Evolutionary conservation across 2,329 filamentous ascomycete genomes (phyloP).

Genomic region (Xylaria sp.): DNA sequence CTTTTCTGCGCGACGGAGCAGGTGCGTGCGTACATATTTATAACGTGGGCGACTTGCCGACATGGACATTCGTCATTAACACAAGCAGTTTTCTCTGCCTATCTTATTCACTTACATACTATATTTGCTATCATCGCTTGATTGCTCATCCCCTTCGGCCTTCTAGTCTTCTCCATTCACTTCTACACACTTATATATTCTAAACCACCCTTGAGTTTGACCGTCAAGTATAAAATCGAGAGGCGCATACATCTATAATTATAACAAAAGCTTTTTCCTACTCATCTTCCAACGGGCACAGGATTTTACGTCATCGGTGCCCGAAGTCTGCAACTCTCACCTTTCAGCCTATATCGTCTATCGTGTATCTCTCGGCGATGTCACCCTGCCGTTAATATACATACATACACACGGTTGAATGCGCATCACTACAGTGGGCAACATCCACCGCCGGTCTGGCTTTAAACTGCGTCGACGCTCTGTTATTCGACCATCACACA

Average conservation of each 20-base stretch:
- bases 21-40: background rate
- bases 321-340: background rate
- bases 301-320: conserved; percentile 11
- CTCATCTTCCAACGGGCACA: no score
- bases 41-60: background rate
- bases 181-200: background rate
- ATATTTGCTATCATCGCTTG: background rate
- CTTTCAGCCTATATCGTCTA: conserved; percentile 26
- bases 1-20: conserved; percentile 10
- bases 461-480: background rate
- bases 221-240: background rate
- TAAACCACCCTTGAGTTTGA: background rate
- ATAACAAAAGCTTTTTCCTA: background rate
- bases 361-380: conserved; percentile 8
- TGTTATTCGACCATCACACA: conserved; percentile 1
- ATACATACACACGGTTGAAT: conserved; percentile 14
- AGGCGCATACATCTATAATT: background rate
- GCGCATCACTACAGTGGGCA: conserved; percentile 3
- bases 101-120: no score
- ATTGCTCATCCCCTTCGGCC: background rate
- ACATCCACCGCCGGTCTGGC: conserved; percentile 1
- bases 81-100: no score
- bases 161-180: background rate
- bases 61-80: no score
- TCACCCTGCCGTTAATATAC: conserved; percentile 25